Conservation (phyloP, 345 rosid species). For the Angophora floribunda region DNA sequence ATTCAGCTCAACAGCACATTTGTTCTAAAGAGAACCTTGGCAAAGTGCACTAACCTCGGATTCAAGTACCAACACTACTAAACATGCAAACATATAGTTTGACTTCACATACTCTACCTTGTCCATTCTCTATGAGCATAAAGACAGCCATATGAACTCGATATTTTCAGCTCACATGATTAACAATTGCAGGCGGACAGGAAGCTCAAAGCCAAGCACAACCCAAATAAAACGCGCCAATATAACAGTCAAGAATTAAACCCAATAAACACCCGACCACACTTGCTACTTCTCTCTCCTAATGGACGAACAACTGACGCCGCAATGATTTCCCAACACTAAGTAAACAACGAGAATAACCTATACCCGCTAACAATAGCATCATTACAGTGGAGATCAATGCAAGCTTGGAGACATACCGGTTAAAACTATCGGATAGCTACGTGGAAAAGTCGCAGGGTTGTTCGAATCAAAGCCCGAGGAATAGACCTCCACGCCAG, state of each 20-base stretch:
- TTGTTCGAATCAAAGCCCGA: conserved; percentile 66
- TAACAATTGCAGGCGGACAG: background rate
- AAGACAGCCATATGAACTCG: background rate
- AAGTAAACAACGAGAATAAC: background rate
- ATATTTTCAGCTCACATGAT: background rate
- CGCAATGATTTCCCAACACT: background rate
- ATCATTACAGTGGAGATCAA: background rate
- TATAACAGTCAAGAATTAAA: background rate
- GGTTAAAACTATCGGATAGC: conserved; percentile 93
- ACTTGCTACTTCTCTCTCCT: background rate
- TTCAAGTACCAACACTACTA: background rate
- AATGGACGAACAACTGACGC: background rate
- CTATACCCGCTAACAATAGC: background rate
- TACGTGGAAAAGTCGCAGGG: conserved; percentile 60
- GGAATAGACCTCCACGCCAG: conserved; percentile 67
- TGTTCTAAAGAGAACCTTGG: background rate
- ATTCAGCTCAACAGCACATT: background rate
- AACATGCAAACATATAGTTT: background rate
- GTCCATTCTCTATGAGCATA: background rate
- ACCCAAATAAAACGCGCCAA: background rate
- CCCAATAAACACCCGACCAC: background rate
- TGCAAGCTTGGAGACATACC: conserved; percentile 25
- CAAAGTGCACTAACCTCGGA: background rate
- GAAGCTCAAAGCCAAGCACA: background rate
- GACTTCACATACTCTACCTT: background rate